Conservation (phyloP, 1,284 basidiomycete species). For the Ustilago trichophora region DNA sequence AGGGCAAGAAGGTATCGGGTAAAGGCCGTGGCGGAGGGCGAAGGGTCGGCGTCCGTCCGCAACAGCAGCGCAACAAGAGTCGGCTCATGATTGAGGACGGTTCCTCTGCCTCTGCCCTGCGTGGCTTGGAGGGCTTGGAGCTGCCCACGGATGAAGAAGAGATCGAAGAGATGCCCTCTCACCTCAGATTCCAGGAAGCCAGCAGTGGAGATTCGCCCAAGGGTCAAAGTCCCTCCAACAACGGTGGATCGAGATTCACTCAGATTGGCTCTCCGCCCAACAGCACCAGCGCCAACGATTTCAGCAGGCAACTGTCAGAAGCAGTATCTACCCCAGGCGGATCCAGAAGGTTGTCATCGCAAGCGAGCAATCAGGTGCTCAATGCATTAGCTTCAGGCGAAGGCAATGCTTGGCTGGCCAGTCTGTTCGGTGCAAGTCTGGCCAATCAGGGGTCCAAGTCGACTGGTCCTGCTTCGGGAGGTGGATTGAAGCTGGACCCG, state of each 20-base stretch:
- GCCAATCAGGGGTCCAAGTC: constrained; percentile 38
- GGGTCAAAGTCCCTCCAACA: constrained; percentile 11
- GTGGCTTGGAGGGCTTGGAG: constrained; percentile 28
- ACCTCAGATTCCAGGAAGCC: constrained; percentile 43
- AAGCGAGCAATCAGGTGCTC: constrained; percentile 54
- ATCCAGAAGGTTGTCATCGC: constrained; percentile 33
- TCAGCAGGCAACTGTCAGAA: constrained; percentile 33
- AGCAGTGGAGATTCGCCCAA: constrained; percentile 40
- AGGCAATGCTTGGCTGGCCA: constrained; percentile 54
- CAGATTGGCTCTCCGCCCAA: constrained; percentile 41
- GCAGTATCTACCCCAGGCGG: constrained; percentile 48
- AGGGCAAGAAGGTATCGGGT: constrained; percentile 34
- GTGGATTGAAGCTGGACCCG: constrained; percentile 55
- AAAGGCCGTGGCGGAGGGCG: constrained; percentile 54
- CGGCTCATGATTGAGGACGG: constrained; percentile 48
- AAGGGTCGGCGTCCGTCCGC: constrained; percentile 45
- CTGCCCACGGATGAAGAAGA: constrained; percentile 43
- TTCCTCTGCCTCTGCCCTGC: constrained; percentile 1
- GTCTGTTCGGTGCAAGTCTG: constrained; percentile 45
- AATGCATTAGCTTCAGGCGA: constrained; percentile 55
- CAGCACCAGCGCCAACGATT: constrained; percentile 13
- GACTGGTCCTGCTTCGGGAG: constrained; percentile 29
- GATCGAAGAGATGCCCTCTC: constrained; percentile 48
- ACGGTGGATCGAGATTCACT: constrained; percentile 30
- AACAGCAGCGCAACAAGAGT: constrained; percentile 38